Conservation (phyloP, 371 early-diverging fungal genomes). For the Capniomyces stellatus region DNA sequence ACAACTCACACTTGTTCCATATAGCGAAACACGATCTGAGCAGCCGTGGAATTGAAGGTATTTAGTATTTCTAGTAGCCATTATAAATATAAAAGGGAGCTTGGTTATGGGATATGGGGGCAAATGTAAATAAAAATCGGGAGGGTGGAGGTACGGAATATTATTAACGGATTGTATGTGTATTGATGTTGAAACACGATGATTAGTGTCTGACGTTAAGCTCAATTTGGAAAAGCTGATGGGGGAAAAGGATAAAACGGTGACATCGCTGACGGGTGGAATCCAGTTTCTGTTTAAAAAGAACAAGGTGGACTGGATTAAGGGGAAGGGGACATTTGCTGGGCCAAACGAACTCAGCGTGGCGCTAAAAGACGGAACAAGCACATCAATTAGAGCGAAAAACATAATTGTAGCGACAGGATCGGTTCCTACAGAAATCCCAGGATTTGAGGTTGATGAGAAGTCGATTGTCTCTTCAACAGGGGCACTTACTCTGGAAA, state of each 20-base stretch:
- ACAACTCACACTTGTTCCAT: conserved; percentile 96
- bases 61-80: no score
- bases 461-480: conserved; percentile 91
- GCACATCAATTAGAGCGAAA: conserved; percentile 58
- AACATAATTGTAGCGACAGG: conserved; percentile 96
- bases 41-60: conserved; percentile 87
- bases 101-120: no score
- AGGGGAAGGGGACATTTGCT: conserved; percentile 77
- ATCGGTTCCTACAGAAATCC: conserved; percentile 84
- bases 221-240: conserved; percentile 77
- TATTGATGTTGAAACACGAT: background rate
- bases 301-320: conserved; percentile 84
- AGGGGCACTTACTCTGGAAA: conserved; percentile 80
- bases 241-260: conserved; percentile 79
- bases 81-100: no score
- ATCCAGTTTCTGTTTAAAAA: conserved; percentile 92
- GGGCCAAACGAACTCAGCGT: conserved; percentile 64
- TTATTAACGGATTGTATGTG: no score
- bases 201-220: conserved; percentile 61
- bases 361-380: conserved; percentile 55
- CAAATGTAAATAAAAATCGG: no score
- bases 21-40: conserved; percentile 78
- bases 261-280: conserved; percentile 77
- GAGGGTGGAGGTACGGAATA: no score
- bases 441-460: conserved; percentile 86